Evolutionary conservation across 352 stramenopile species (phyloP).

Genomic region (Globisporangium mamillatum): DNA sequence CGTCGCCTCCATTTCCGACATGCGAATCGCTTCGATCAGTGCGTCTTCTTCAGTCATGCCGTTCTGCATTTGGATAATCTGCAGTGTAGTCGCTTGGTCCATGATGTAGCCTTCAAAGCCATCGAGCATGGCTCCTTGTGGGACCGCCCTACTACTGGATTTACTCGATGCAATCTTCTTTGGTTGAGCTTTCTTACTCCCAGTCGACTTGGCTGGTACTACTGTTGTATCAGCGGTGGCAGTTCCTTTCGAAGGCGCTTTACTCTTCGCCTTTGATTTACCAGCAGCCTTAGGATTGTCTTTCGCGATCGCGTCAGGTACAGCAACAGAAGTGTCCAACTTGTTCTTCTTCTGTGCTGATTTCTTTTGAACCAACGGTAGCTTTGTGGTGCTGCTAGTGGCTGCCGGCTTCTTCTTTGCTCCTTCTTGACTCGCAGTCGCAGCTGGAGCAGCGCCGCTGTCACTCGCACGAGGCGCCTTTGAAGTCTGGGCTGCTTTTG

Average conservation of each 20-base stretch:
- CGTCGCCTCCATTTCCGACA: constrained; percentile 35
- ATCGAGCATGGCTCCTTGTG: neutral
- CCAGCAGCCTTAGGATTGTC: neutral
- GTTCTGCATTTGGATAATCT: constrained; percentile 67
- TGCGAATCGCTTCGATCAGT: constrained; percentile 55
- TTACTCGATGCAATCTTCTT: neutral
- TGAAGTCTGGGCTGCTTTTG: neutral
- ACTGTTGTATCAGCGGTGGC: neutral
- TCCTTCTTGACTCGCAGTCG: neutral
- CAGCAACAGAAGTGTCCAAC: neutral
- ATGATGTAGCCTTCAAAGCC: constrained; percentile 21
- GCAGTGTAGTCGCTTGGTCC: constrained; percentile 30
- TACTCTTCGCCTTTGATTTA: neutral
- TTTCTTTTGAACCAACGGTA: neutral
- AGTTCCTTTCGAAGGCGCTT: neutral
- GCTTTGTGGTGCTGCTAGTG: neutral
- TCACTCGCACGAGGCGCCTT: neutral
- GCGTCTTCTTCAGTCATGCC: constrained; percentile 76
- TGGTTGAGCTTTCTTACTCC: constrained; percentile 10
- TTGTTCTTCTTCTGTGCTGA: neutral
- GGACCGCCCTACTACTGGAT: neutral
- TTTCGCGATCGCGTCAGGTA: neutral
- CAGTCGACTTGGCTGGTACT: neutral
- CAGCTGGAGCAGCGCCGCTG: neutral
- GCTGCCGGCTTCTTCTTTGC: neutral